A percentile compares a stretch with the other conserved stretches of the same genome.
Evolutionary conservation across 495 filamentous ascomycete species (phyloP).

Genomic region (Podospora comata): DNA sequence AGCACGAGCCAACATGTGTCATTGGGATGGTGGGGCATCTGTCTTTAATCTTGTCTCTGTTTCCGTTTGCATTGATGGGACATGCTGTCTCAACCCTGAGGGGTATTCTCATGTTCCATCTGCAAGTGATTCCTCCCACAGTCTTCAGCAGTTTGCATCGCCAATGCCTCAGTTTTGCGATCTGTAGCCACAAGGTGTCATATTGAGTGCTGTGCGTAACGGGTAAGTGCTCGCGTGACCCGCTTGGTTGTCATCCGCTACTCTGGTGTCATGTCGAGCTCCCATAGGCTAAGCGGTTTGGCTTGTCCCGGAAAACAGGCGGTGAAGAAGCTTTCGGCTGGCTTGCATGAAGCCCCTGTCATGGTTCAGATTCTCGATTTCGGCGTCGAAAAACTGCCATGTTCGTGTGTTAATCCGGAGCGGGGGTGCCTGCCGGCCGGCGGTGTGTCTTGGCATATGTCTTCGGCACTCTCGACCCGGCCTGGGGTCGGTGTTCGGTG

Average conservation of each 20-base stretch:
- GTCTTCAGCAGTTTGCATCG: neutral
- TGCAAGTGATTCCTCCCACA: neutral
- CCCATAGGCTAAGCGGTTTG: slow-evolving; percentile 10
- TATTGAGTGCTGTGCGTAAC: slow-evolving; percentile 5
- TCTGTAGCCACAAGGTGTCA: neutral
- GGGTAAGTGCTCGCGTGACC: slow-evolving; percentile 21
- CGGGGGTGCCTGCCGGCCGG: slow-evolving; percentile 1
- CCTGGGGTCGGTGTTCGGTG: slow-evolving; percentile 3
- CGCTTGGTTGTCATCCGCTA: slow-evolving; percentile 1
- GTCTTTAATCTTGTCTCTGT: neutral
- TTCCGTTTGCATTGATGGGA: neutral
- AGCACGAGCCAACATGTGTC: slow-evolving; percentile 11
- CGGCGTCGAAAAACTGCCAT: neutral
- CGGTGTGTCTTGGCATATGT: neutral
- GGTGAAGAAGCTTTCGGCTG: slow-evolving; percentile 15
- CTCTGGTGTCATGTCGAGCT: slow-evolving; percentile 9
- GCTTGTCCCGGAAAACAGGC: slow-evolving; percentile 8
- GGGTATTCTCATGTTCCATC: neutral
- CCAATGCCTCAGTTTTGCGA: neutral
- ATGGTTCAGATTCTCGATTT: neutral
- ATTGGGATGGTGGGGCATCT: neutral
- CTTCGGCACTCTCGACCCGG: neutral
- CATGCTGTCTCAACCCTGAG: neutral
- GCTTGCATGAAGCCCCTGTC: neutral
- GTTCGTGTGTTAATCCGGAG: slow-evolving; percentile 13